These are phyloP conservation scores for Tetrapisispora arboricola DNA, from an alignment of 805 yeast species.

Conservation along the genomic window DNA sequence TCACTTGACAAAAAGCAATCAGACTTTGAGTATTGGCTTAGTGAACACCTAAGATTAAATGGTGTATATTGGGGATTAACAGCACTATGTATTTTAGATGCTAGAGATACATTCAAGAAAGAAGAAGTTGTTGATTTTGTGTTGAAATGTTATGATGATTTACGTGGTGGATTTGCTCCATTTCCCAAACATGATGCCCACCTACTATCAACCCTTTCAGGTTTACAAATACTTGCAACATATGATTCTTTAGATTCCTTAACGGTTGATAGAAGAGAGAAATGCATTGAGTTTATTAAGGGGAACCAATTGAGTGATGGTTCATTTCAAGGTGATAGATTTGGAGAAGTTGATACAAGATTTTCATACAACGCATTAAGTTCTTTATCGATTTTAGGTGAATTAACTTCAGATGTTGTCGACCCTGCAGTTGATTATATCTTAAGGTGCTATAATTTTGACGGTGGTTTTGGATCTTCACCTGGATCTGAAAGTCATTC, in stretches of 20 bases:
- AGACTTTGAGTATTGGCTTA: constrained; percentile 72
- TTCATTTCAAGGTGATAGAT: constrained; percentile 78
- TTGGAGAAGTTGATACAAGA: constrained; percentile 89
- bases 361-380: constrained; percentile 79
- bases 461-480: constrained; percentile 88
- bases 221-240: constrained; percentile 65
- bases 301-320: constrained; percentile 41
- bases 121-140: constrained; percentile 62
- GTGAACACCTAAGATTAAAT: constrained; percentile 81
- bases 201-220: constrained; percentile 73
- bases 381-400: constrained; percentile 58
- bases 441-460: constrained; percentile 69
- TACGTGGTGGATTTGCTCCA: constrained; percentile 78
- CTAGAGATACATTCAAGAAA: constrained; percentile 47
- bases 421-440: constrained; percentile 60
- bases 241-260: constrained; percentile 47
- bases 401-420: constrained; percentile 43
- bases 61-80: constrained; percentile 95
- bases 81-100: constrained; percentile 53
- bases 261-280: constrained; percentile 20
- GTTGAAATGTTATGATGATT: constrained; percentile 47
- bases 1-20: constrained; percentile 44
- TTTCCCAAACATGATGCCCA: constrained; percentile 88
- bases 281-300: constrained; percentile 32
- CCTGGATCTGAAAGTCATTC: constrained; percentile 96